Conservation (phyloP, 352 stramenopile species). For the Globisporangium uncinulatum region DNA sequence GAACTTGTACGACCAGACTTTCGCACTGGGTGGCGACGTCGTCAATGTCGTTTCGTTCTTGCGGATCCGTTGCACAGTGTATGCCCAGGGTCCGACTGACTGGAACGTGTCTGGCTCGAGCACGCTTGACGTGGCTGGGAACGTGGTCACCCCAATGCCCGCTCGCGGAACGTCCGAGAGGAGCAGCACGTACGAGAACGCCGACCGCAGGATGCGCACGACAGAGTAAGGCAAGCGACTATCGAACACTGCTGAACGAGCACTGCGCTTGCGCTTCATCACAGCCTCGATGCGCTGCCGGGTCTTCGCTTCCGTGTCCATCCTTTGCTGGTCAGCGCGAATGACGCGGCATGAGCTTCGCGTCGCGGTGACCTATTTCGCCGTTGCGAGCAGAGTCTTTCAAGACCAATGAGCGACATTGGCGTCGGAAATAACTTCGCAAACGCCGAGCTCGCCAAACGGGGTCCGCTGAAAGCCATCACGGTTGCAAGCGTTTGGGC, state of each 20-base stretch:
- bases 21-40: neutral
- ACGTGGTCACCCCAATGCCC: neutral
- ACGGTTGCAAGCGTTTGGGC: too few species aligned
- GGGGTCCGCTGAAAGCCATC: too few species aligned
- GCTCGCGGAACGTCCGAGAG: neutral
- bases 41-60: neutral
- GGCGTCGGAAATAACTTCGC: too few species aligned
- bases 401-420: too few species aligned
- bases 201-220: neutral
- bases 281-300: neutral
- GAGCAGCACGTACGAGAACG: slow-evolving; percentile 7
- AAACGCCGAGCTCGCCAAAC: too few species aligned
- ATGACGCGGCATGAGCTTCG: too few species aligned
- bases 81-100: slow-evolving; percentile 2
- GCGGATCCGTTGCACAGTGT: neutral
- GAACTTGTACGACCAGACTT: slow-evolving; percentile 13
- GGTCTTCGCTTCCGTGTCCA: neutral
- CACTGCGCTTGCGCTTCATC: slow-evolving; percentile 3
- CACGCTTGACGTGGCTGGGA: neutral
- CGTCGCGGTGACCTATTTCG: too few species aligned
- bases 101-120: slow-evolving; percentile 3
- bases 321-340: too few species aligned
- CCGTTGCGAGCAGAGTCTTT: too few species aligned
- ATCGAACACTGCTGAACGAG: slow-evolving; percentile 1
- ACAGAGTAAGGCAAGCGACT: neutral